Percentiles rank a stretch among this genome's conserved stretches.
Conservation (phyloP, 305 asterid species). For the Fraxinus platypoda region DNA sequence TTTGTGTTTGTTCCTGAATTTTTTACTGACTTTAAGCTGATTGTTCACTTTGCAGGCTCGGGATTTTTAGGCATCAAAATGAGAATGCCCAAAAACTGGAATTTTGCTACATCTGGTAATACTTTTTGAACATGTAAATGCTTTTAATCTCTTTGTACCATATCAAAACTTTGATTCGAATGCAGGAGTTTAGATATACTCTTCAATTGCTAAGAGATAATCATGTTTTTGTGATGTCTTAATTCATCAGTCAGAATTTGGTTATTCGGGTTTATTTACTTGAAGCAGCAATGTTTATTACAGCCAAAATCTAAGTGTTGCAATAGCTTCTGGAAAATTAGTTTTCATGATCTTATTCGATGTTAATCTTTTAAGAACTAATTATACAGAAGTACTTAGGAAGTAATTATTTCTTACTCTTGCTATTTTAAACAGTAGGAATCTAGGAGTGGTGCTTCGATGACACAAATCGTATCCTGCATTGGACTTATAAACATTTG, state of each 20-base stretch:
- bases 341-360: background rate
- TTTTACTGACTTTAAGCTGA: slow-evolving; percentile 17
- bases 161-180: background rate
- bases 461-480: background rate
- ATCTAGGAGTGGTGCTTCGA: background rate
- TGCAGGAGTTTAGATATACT: background rate
- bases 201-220: background rate
- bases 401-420: background rate
- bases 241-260: background rate
- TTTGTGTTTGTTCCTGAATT: background rate
- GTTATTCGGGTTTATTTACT: background rate
- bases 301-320: background rate
- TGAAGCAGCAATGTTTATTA: background rate
- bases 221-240: background rate
- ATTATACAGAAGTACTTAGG: background rate
- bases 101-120: background rate
- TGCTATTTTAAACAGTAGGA: background rate
- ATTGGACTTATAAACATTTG: background rate
- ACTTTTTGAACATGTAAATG: background rate
- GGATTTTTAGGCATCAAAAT: background rate
- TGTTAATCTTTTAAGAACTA: background rate
- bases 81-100: background rate
- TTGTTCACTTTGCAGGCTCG: background rate
- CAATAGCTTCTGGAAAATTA: background rate
- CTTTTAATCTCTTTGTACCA: background rate